Base-by-base conservation (phyloP, 2,329 filamentous ascomycete genomes). In the Diaporthe batatas region DNA sequence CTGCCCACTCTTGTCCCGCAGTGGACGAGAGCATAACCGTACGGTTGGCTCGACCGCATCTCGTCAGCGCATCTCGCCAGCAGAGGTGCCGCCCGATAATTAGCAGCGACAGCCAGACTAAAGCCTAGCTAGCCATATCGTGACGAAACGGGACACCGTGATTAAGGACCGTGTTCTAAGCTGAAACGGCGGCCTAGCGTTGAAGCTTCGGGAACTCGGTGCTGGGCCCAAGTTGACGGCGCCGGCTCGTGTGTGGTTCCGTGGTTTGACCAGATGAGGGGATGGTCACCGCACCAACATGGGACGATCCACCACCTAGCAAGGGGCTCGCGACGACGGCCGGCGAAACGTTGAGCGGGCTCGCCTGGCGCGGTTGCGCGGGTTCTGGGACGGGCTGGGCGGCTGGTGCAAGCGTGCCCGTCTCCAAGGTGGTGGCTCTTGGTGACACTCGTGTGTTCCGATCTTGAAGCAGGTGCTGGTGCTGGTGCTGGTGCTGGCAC, bases 361-460 rank as follows among this genome's bases (percentile, higher is more conserved):
- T 65, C 62, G 44, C 23, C 44, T 49, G 44, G 62, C 62, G 62
- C 44, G 62, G n/a, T 49, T 29, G 62, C 62, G 62, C 44, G 62
- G n/a, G 62, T 39, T 47, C 62, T 80, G 53, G 32, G 62, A 67
- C 62, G n/a, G 47, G 11, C 47, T 51, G 47, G 47, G n/a, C n/a
- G 29, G 44, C 10, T 51, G 29, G 62, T 53, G 62, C 8, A 18
- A 36, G 47, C 34, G 47, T 67, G 62, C 29, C 21, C 36, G 62
- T 49, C 36, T 32, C 36, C 62, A 51, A 67, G 32, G 32, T 36
- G 62, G 44, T 25, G 36, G 36, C 36, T 12, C 36, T 39, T 36
- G 34, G 34, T 25, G 47, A n/a, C 36, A 29, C 47, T 62, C 18
- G n/a, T 36, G 54, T 14, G 23, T 12, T 47, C 58, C 18, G 18